phyloP scores from a whole-genome alignment of 257 asterid genomes.

The Solanum peruvianum region DNA sequence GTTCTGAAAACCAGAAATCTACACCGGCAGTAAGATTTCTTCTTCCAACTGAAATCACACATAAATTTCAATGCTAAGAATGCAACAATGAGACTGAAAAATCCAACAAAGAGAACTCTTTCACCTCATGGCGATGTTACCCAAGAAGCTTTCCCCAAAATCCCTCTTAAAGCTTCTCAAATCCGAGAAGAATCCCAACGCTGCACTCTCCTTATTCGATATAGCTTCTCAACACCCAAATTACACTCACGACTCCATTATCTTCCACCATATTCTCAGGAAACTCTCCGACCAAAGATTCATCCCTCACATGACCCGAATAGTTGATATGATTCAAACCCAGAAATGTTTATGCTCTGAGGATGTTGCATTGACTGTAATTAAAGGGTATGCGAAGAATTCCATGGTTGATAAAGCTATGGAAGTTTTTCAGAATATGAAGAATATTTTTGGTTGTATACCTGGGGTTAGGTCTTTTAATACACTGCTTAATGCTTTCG shows the following conservation, averaged over 20 bases:
- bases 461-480: conserved; percentile 72
- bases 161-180: conserved; percentile 48
- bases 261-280: conserved; percentile 66
- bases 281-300: conserved; percentile 48
- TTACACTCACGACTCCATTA: conserved; percentile 37
- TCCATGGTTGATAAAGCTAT: conserved; percentile 49
- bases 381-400: conserved; percentile 51
- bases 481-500: conserved; percentile 62
- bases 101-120: not conserved
- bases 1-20: not conserved
- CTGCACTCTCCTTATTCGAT: conserved; percentile 54
- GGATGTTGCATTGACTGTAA: conserved; percentile 44
- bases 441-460: conserved; percentile 51
- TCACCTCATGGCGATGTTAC: conserved; percentile 34
- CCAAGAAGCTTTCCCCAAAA: conserved; percentile 40
- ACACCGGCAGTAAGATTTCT: not conserved
- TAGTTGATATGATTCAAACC: conserved; percentile 39
- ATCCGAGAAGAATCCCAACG: conserved; percentile 43
- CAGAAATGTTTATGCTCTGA: conserved; percentile 56
- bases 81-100: not conserved
- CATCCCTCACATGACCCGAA: conserved; percentile 26
- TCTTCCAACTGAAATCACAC: not conserved
- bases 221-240: conserved; percentile 41
- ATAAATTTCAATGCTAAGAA: not conserved
- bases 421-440: conserved; percentile 60